These are phyloP conservation scores for Populus hybrid DNA, from an alignment of 441 rosid genomes.

Conservation along the genomic window DNA sequence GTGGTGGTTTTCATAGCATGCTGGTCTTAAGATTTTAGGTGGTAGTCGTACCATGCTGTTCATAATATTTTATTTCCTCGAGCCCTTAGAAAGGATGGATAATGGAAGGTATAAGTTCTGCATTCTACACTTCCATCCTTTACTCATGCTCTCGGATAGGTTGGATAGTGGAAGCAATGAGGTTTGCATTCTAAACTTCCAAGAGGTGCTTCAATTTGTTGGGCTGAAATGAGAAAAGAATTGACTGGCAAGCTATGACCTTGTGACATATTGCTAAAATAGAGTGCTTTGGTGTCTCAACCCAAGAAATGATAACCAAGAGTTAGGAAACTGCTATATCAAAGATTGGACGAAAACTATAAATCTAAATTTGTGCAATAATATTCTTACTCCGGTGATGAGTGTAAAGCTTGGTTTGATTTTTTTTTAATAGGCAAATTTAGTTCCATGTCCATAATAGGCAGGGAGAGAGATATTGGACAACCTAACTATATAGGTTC, in stretches of 20 bases:
- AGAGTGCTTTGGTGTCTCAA: neutral
- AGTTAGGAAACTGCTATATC: neutral
- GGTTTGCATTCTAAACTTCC: neutral
- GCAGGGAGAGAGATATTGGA: too few relatives aligned
- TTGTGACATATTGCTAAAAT: neutral
- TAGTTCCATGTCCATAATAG: neutral
- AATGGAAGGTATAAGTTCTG: neutral
- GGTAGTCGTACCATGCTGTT: too few relatives aligned
- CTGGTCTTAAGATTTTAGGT: neutral
- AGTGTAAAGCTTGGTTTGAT: neutral
- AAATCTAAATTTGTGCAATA: neutral
- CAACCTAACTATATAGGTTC: neutral
- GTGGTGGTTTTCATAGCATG: neutral
- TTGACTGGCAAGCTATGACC: neutral
- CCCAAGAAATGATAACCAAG: neutral
- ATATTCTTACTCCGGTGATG: neutral
- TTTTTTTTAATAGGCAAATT: neutral
- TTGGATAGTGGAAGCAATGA: too few relatives aligned
- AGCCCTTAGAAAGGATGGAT: neutral
- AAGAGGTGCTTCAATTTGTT: neutral
- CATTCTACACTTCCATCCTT: too few relatives aligned
- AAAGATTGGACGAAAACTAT: neutral
- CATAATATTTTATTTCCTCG: neutral
- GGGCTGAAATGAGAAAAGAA: neutral
- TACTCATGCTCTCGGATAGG: too few relatives aligned